Percentiles rank a stretch among this genome's conserved stretches.
These are phyloP conservation scores for Blastocystis sp. DNA, from an alignment of 352 stramenopile species.

Conservation along the genomic window DNA sequence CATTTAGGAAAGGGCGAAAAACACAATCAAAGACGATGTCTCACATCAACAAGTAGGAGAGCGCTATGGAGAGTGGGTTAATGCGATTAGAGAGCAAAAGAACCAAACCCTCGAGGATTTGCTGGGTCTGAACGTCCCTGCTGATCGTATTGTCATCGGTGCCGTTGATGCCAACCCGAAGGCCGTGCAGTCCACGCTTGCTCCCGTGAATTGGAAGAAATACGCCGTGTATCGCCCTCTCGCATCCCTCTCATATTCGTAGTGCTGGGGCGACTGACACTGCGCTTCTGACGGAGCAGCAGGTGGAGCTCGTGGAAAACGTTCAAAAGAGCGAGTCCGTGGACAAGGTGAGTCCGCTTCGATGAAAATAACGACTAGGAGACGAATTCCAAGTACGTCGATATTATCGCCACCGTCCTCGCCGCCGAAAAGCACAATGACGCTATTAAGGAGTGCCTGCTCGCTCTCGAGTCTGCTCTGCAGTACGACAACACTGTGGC, in stretches of 20 bases:
- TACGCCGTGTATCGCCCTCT: constrained; percentile 23
- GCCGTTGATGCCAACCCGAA: not conserved
- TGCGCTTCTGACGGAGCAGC: constrained; percentile 22
- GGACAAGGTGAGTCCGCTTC: not conserved
- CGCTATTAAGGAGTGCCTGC: not conserved
- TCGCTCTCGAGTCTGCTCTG: not conserved
- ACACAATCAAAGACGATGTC: constrained; percentile 26
- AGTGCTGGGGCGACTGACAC: constrained; percentile 43
- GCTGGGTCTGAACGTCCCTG: constrained; percentile 42
- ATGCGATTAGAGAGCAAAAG: constrained; percentile 42
- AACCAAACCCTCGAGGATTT: constrained; percentile 35
- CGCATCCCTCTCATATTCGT: not conserved
- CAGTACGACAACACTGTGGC: constrained; percentile 12
- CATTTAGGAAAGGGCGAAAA: not conserved
- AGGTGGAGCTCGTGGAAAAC: constrained; percentile 9
- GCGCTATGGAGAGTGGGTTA: not conserved
- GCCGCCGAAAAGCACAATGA: not conserved
- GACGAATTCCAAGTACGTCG: not conserved
- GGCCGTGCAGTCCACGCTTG: not conserved
- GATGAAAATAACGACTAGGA: not conserved
- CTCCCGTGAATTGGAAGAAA: constrained; percentile 41
- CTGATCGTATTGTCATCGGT: constrained; percentile 44
- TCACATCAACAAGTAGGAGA: constrained; percentile 50
- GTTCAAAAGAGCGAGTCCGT: not conserved
- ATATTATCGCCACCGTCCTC: constrained; percentile 11